Conservation (phyloP, 2,329 filamentous ascomycete genomes). For the Drechmeria coniospora region DNA sequence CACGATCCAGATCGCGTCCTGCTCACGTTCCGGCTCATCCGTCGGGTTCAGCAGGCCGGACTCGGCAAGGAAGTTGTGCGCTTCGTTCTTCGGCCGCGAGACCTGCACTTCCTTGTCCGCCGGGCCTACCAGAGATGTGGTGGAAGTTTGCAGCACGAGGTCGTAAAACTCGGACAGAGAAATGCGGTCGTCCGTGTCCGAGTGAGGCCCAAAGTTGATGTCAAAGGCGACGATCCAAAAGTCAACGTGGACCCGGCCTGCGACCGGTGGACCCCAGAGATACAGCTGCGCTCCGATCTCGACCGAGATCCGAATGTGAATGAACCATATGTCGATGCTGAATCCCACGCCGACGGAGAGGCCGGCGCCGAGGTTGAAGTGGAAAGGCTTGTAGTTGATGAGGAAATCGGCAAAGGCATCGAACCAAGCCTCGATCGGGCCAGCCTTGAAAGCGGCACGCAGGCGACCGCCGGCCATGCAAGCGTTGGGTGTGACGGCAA, state of each 20-base stretch:
- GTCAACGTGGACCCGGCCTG: conserved; percentile 11
- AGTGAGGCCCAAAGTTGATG: conserved; percentile 8
- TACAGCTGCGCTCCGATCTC: conserved; percentile 7
- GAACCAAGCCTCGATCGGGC: conserved; percentile 21
- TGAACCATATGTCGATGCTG: conserved; percentile 13
- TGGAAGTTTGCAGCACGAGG: conserved; percentile 1
- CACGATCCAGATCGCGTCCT: conserved; percentile 2
- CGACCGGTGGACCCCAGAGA: conserved; percentile 9
- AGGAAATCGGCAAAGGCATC: conserved; percentile 24
- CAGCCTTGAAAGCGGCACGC: conserved; percentile 12
- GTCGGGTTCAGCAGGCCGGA: conserved; percentile 1
- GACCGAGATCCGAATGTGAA: conserved; percentile 7
- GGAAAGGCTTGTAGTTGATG: conserved; percentile 24
- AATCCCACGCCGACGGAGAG: conserved; percentile 13
- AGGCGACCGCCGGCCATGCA: conserved; percentile 26
- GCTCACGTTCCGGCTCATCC: conserved; percentile 1
- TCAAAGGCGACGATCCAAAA: conserved; percentile 11
- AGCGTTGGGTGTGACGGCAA: conserved; percentile 27
- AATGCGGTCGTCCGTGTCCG: not conserved
- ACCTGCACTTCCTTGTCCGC: not conserved
- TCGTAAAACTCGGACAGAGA: conserved; percentile 1
- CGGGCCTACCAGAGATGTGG: not conserved
- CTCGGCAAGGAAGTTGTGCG: conserved; percentile 1
- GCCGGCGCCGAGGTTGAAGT: conserved; percentile 13
- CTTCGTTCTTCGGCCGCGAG: not conserved